Conservation (phyloP, 2,329 filamentous ascomycete species). For the Claviceps sp. region DNA sequence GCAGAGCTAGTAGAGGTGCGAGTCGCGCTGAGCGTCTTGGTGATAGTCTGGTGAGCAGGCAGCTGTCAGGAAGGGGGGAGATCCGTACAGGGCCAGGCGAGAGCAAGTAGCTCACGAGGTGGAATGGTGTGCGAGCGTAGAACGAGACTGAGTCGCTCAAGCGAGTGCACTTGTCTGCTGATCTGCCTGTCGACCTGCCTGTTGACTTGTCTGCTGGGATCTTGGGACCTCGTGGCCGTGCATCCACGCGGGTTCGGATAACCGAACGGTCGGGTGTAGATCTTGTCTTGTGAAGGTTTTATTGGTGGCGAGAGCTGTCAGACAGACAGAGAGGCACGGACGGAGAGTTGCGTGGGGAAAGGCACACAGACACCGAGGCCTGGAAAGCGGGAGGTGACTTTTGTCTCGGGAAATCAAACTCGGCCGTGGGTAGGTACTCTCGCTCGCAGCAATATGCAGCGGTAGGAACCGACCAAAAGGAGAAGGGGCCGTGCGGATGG, state of each 20-base stretch:
- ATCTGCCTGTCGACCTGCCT: too few relatives aligned
- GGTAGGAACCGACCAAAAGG: neutral
- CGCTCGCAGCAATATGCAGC: neutral
- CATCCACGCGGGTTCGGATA: constrained; percentile 2
- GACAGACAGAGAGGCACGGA: neutral
- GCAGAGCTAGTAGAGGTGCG: neutral
- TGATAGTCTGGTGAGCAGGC: neutral
- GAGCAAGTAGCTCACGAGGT: neutral
- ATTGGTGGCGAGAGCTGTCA: neutral
- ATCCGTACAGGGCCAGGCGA: neutral
- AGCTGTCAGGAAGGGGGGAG: neutral
- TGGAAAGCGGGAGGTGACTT: neutral
- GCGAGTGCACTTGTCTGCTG: neutral
- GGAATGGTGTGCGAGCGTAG: neutral
- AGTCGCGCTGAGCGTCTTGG: neutral
- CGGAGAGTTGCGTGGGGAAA: neutral
- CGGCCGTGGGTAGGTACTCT: neutral
- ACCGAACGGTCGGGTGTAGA: neutral
- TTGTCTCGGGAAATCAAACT: constrained; percentile 1
- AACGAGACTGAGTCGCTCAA: neutral
- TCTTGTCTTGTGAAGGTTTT: neutral
- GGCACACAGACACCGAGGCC: constrained; percentile 1
- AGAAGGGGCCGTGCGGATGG: neutral
- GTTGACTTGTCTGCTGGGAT: neutral
- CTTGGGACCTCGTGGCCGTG: neutral